These are phyloP conservation scores for Sphagnum tenellum DNA, from an alignment of 225 moss, liverwort and hornwort genomes.

Conservation along the genomic window DNA sequence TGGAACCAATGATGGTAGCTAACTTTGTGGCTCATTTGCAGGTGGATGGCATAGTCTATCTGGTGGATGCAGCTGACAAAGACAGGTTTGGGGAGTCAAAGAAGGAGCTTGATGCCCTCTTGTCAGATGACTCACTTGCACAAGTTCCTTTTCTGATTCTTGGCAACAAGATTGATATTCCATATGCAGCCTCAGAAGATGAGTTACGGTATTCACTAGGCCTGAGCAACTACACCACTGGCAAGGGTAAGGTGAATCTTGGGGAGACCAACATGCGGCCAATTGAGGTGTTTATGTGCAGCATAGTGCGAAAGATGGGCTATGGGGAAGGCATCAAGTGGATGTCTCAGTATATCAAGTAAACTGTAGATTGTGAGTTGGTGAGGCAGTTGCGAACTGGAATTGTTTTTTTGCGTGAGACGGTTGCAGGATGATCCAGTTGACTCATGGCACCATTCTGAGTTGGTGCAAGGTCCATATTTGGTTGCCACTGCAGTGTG, in stretches of 20 bases:
- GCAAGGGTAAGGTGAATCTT: slow-evolving; percentile 61
- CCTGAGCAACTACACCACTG: no score
- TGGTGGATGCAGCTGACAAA: slow-evolving; percentile 5
- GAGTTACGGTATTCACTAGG: no score
- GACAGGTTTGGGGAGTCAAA: no score
- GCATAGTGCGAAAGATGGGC: slow-evolving; percentile 93
- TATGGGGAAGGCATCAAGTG: slow-evolving; percentile 91
- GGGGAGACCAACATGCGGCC: slow-evolving; percentile 76
- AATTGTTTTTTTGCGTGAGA: background rate
- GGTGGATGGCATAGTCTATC: slow-evolving; percentile 43
- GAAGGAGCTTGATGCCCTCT: no score
- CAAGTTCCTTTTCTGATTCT: no score
- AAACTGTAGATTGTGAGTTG: background rate
- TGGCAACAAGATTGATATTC: no score
- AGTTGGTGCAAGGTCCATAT: background rate
- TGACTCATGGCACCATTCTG: background rate
- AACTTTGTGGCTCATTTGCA: slow-evolving; percentile 3
- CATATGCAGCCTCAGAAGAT: no score
- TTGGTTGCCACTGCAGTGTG: background rate
- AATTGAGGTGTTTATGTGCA: slow-evolving; percentile 91
- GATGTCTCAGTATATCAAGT: slow-evolving; percentile 92
- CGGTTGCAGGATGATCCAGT: background rate
- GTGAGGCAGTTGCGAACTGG: background rate
- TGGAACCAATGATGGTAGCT: background rate
- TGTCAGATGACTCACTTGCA: no score